These are phyloP conservation scores for Tetracladium maxilliforme DNA, from an alignment of 2,329 filamentous ascomycete species.

Conservation along the genomic window DNA sequence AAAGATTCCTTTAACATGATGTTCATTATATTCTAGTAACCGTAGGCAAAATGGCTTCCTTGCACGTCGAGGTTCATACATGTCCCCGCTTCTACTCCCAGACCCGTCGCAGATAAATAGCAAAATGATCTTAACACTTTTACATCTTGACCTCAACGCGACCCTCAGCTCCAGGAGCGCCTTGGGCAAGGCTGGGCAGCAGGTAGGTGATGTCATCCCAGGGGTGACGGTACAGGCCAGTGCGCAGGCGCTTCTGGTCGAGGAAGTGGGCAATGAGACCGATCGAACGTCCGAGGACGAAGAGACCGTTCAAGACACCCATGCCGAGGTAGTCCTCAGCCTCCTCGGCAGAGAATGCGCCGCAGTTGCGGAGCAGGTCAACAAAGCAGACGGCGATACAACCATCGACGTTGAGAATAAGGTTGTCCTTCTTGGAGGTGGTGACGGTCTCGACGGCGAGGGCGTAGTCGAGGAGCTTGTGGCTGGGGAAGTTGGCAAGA, in stretches of 20 bases:
- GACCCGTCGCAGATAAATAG: too few species aligned
- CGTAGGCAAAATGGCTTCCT: too few species aligned
- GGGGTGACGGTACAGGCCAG: conserved; percentile 95
- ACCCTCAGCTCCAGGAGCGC: conserved; percentile 61
- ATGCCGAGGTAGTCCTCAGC: conserved; percentile 98
- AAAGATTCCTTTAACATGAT: too few species aligned
- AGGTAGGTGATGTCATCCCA: conserved; percentile 98
- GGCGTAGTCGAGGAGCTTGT: conserved; percentile 97
- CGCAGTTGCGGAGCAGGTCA: conserved; percentile 92
- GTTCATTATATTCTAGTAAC: too few species aligned
- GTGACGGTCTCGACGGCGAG: conserved; percentile 96
- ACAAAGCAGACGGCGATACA: conserved; percentile 98
- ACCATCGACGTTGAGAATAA: conserved; percentile 97
- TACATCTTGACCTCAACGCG: conserved; percentile 76
- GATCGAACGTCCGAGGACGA: conserved; percentile 92
- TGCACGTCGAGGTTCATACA: too few species aligned
- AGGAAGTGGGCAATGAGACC: conserved; percentile 99
- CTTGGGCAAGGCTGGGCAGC: conserved; percentile 63
- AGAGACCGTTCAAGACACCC: conserved; percentile 98
- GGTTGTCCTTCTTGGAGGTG: conserved; percentile 99
- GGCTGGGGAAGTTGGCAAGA: conserved; percentile 89
- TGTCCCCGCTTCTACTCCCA: too few species aligned
- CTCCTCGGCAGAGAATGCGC: conserved; percentile 90
- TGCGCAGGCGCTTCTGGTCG: conserved; percentile 98
- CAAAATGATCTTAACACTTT: neutral